phyloP scores from a whole-genome alignment of 2,329 filamentous ascomycete genomes.

The Neofusicoccum parvum region DNA sequence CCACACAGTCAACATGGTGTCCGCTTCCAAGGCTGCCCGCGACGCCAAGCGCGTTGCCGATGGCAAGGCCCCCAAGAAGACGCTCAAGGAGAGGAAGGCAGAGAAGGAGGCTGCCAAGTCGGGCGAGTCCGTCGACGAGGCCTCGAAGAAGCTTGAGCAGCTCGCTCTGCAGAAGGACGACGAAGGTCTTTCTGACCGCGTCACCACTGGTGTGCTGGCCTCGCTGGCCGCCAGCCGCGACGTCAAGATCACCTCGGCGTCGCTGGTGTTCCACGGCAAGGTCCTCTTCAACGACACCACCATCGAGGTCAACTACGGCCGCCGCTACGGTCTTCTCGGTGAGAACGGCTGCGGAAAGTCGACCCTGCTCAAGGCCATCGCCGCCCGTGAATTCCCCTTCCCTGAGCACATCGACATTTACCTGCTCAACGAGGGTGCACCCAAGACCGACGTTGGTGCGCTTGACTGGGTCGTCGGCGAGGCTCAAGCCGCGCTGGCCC shows the following conservation, averaged over 20 bases:
- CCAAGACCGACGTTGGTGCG: conserved; percentile 83
- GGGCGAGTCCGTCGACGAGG: conserved; percentile 56
- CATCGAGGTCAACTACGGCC: conserved; percentile 88
- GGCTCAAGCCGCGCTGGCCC: conserved; percentile 88
- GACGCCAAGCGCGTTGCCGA: conserved; percentile 67
- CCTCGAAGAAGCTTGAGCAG: conserved; percentile 79
- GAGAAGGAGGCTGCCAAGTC: conserved; percentile 69
- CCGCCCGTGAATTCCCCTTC: conserved; percentile 90
- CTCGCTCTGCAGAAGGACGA: conserved; percentile 93
- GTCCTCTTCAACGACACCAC: conserved; percentile 94
- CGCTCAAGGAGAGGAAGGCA: conserved; percentile 69
- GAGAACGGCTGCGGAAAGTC: conserved; percentile 99
- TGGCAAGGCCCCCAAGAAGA: conserved; percentile 76
- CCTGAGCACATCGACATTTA: conserved; percentile 98
- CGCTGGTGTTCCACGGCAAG: conserved; percentile 95
- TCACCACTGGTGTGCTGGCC: conserved; percentile 93
- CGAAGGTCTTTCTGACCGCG: conserved; percentile 92
- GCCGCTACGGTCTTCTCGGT: conserved; percentile 90
- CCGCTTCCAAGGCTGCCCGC: conserved; percentile 69
- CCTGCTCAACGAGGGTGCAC: conserved; percentile 94
- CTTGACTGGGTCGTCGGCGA: conserved; percentile 97
- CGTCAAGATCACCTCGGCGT: conserved; percentile 93
- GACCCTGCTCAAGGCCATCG: conserved; percentile 94
- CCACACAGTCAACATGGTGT: conserved; percentile 57
- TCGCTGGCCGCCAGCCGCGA: conserved; percentile 85